Evolutionary conservation across 129 eudicot species (phyloP).

Genomic region (sunflower (Helianthus annuus)): HanXRQr2.0-SUNRISE NC_035441.2:47037255-47037754

Average conservation of each 20-base stretch:
- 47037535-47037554: conserved; percentile 11
- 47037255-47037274: no score
- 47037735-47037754: conserved; percentile 8
- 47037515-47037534: background rate
- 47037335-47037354: background rate
- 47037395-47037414: background rate
- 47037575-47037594: conserved; percentile 32
- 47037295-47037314: no score
- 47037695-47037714: conserved; percentile 13
- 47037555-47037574: conserved; percentile 27
- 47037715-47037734: conserved; percentile 39
- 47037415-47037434: background rate
- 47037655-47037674: conserved; percentile 25
- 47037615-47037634: conserved; percentile 29
- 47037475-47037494: no score
- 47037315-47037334: background rate
- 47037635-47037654: conserved; percentile 27
- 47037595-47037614: conserved; percentile 21
- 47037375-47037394: background rate
- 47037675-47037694: conserved; percentile 18
- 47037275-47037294: no score
- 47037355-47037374: background rate
- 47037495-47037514: no score
- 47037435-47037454: background rate
- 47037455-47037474: background rate